Conservation (phyloP, 192 early-diverging fungal genomes). For the Lobulomyces angularis region DNA sequence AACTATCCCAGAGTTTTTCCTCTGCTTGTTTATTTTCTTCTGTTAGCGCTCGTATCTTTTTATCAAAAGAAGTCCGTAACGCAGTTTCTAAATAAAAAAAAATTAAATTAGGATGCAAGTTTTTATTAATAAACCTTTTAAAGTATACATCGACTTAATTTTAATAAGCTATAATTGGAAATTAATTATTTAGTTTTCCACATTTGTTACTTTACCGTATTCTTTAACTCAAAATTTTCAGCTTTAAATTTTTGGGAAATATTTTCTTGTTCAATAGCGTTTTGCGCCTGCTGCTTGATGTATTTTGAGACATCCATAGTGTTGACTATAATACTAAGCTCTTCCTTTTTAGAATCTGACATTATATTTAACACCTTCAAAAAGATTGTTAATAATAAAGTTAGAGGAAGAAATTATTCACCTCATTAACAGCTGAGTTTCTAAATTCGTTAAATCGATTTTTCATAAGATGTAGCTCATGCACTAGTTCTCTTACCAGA, state of each 20-base stretch:
- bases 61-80: conserved; percentile 23
- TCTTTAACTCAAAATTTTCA: conserved; percentile 37
- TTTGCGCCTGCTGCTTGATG: conserved; percentile 18
- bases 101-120: no score
- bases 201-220: conserved; percentile 23
- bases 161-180: conserved; percentile 22
- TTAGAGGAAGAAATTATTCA: no score
- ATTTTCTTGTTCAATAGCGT: conserved; percentile 32
- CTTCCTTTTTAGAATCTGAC: conserved; percentile 38
- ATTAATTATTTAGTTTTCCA: conserved; percentile 1
- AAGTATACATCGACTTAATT: conserved; percentile 34
- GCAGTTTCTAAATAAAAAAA: no score
- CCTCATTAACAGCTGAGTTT: conserved; percentile 34
- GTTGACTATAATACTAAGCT: conserved; percentile 21
- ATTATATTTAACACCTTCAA: conserved; percentile 38
- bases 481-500: conserved; percentile 36
- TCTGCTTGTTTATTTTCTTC: conserved; percentile 37
- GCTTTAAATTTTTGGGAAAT: conserved; percentile 11
- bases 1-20: conserved; percentile 48
- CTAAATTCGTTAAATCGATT: conserved; percentile 39
- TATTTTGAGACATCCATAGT: no score
- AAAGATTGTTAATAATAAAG: no score
- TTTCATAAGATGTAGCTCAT: conserved; percentile 33
- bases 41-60: conserved; percentile 30
- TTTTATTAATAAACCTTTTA: no score